Conservation (phyloP, 495 filamentous ascomycete genomes). For the Cudoniella acicularis region DNA sequence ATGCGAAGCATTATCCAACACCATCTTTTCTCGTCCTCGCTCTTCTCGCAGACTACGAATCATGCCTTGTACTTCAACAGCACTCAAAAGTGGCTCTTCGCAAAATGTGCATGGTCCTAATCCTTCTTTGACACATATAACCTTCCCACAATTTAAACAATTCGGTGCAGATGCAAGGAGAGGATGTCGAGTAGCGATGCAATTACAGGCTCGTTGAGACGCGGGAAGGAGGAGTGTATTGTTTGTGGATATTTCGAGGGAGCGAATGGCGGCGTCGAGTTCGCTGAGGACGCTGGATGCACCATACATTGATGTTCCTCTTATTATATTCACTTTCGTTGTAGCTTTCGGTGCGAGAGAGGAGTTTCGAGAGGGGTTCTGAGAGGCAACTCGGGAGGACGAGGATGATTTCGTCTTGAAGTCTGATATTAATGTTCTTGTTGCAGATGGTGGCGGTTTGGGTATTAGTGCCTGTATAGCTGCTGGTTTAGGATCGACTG, state of each 20-base stretch:
- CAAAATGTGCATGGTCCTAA: slow-evolving; percentile 95
- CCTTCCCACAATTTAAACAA: slow-evolving; percentile 88
- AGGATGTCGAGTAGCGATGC: slow-evolving; percentile 80
- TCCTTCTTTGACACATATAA: slow-evolving; percentile 94
- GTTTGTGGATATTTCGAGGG: slow-evolving; percentile 85
- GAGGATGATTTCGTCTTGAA: slow-evolving; percentile 59
- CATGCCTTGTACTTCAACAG: slow-evolving; percentile 75
- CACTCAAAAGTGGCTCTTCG: slow-evolving; percentile 63
- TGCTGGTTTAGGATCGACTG: slow-evolving; percentile 31
- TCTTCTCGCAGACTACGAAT: slow-evolving; percentile 82
- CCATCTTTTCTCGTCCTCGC: slow-evolving; percentile 79
- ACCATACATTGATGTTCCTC: slow-evolving; percentile 73
- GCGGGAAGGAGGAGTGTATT: slow-evolving; percentile 25
- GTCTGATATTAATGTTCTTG: slow-evolving; percentile 80
- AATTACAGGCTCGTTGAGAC: slow-evolving; percentile 67
- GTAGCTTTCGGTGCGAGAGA: slow-evolving; percentile 37
- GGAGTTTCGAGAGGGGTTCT: slow-evolving; percentile 43
- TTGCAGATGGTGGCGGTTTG: slow-evolving; percentile 55
- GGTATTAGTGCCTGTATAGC: slow-evolving; percentile 35
- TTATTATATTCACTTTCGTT: slow-evolving; percentile 63
- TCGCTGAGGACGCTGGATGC: slow-evolving; percentile 72
- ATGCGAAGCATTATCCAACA: slow-evolving; percentile 65
- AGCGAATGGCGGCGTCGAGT: slow-evolving; percentile 83
- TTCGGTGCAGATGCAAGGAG: slow-evolving; percentile 85
- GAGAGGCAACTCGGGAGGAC: slow-evolving; percentile 50